A percentile compares a stretch with the other conserved stretches of the same genome.
Conservation (phyloP, 108 stramenopile species). For the Asterionellopsis glacialis region DNA sequence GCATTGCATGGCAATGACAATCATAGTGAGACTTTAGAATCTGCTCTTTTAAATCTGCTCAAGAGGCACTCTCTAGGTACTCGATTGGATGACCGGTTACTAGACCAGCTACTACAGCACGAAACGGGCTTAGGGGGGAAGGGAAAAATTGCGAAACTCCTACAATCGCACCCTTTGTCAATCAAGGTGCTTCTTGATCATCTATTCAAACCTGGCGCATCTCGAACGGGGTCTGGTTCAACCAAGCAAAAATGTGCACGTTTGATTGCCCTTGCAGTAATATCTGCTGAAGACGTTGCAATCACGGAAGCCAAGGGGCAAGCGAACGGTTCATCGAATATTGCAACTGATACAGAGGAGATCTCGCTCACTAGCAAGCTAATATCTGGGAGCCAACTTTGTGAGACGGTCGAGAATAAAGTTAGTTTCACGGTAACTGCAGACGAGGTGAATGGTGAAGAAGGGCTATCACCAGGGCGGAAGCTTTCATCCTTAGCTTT, state of each 20-base stretch:
- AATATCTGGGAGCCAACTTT: constrained; percentile 62
- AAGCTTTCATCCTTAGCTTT: constrained; percentile 63
- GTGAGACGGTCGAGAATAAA: constrained; percentile 77
- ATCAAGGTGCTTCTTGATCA: constrained; percentile 51
- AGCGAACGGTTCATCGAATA: neutral
- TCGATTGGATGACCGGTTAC: constrained; percentile 46
- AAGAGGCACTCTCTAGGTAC: constrained; percentile 51
- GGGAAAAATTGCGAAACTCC: constrained; percentile 48
- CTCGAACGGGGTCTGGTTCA: constrained; percentile 26
- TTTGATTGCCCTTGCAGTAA: constrained; percentile 58
- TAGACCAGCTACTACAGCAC: constrained; percentile 50
- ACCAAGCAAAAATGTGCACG: constrained; percentile 63
- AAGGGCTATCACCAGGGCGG: constrained; percentile 43
- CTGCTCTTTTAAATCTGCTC: constrained; percentile 48
- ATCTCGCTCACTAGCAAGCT: constrained; percentile 28
- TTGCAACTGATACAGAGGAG: constrained; percentile 41
- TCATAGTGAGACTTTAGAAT: constrained; percentile 35
- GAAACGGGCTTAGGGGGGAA: constrained; percentile 23
- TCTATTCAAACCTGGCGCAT: constrained; percentile 52
- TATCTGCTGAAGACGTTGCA: constrained; percentile 48
- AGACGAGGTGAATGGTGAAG: constrained; percentile 10
- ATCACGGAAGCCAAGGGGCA: constrained; percentile 10
- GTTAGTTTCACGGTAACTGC: constrained; percentile 67
- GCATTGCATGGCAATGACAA: constrained; percentile 11
- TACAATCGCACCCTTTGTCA: constrained; percentile 57